phyloP scores from a whole-genome alignment of 305 asterid species.

The Euphrasia arctica region DNA sequence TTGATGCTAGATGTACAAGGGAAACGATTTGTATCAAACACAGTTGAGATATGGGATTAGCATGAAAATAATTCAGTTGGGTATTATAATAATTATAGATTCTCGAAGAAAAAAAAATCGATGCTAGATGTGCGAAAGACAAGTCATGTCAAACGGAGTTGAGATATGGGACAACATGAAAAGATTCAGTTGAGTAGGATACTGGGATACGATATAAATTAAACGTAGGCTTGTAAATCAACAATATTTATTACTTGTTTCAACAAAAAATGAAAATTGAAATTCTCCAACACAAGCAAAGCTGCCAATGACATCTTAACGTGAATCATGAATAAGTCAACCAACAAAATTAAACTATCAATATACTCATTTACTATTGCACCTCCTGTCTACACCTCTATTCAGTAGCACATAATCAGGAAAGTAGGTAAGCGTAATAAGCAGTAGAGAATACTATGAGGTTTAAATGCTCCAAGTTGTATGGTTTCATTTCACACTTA shows the following conservation, averaged over 20 bases:
- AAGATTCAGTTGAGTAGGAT: background rate
- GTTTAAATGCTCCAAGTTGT: background rate
- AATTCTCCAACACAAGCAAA: background rate
- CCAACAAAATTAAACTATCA: background rate
- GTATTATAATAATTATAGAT: too few relatives aligned
- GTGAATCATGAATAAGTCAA: background rate
- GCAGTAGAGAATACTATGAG: background rate
- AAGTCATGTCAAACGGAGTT: too few relatives aligned
- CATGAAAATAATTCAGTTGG: background rate
- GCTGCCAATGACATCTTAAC: background rate
- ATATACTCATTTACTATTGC: background rate
- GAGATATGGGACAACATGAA: background rate
- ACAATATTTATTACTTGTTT: background rate
- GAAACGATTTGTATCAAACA: background rate
- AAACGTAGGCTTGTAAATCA: background rate
- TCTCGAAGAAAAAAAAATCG: background rate
- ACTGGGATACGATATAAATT: background rate
- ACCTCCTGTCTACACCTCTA: background rate
- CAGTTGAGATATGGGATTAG: background rate
- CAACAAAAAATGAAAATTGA: background rate
- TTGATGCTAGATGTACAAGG: background rate
- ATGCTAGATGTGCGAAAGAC: background rate
- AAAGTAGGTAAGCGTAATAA: background rate
- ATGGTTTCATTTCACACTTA: background rate
- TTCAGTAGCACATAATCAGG: background rate